Evolutionary conservation across 352 stramenopile species (phyloP).

Genomic region (Phytophthora tentaculata): DNA sequence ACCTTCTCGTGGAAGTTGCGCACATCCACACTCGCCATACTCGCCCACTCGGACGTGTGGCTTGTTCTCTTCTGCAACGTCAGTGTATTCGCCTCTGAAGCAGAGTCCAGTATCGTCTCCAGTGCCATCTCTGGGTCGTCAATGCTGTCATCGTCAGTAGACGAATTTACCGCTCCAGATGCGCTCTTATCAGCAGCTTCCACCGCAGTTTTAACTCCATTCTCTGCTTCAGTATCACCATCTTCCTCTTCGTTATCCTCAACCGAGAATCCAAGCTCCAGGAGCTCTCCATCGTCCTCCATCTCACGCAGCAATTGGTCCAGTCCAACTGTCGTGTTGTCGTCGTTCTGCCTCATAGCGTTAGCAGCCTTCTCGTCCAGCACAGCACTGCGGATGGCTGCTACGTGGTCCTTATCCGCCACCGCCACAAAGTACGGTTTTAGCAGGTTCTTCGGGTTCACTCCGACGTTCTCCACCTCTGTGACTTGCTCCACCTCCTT

Average conservation of each 20-base stretch:
- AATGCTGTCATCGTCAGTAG: constrained; percentile 1
- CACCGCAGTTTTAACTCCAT: constrained; percentile 1
- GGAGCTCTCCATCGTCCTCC: constrained; percentile 70
- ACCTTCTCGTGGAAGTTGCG: constrained; percentile 87
- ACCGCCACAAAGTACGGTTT: constrained; percentile 76
- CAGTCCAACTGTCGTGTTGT: constrained; percentile 62
- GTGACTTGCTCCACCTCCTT: constrained; percentile 10
- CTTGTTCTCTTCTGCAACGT: constrained; percentile 26
- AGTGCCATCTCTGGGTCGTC: constrained; percentile 60
- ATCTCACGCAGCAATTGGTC: constrained; percentile 76
- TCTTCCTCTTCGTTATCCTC: constrained; percentile 41
- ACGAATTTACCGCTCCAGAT: not conserved
- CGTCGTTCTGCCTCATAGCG: constrained; percentile 57
- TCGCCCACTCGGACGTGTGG: constrained; percentile 71
- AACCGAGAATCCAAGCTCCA: constrained; percentile 63
- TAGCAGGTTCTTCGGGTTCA: constrained; percentile 62
- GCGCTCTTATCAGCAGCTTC: not conserved
- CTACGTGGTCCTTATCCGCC: constrained; percentile 54
- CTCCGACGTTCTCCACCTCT: constrained; percentile 47
- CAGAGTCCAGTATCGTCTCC: constrained; percentile 51
- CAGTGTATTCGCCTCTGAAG: constrained; percentile 12
- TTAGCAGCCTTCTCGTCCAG: constrained; percentile 68
- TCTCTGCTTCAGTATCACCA: constrained; percentile 8
- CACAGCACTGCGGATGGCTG: constrained; percentile 59
- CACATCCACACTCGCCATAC: constrained; percentile 71